Evolutionary conservation across 495 filamentous ascomycete species (phyloP), one percentile per base, ranked within the genome.

Genomic region (Penicillium cataractarum): DNA sequence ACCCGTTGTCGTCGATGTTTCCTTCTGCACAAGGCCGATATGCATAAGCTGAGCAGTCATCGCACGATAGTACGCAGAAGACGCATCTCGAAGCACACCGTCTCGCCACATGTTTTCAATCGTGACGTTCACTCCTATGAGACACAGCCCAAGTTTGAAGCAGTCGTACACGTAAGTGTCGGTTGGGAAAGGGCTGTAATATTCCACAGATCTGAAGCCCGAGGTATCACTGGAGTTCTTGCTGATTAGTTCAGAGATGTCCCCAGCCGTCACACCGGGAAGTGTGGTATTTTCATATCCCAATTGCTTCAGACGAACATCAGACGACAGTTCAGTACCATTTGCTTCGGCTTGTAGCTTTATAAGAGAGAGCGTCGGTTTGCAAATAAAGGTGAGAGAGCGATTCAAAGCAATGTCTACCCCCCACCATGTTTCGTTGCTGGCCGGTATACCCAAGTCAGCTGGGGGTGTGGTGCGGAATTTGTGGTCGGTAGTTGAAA

Each of bases 41-140:
- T 61, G 61, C 19, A 67, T 27, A 4, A 67, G 39, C 42, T 61
- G 61, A 19, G 65, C 57, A 21, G 52, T 49, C 10, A 58, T 51
- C n/a, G 65, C 58, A 4, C 58, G 53, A 44, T 64, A 64, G 15
- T 54, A 67, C 7, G 46, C 21, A 1, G 40, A 37, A 17, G 48
- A 58, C 1, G 55, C 22, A n/a, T 42, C 22, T 27, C 44, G 19
- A 8, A 67, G 54, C 0, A 44, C 26, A n/a, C 35, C 54, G 8
- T 51, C 46, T 3, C 56, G 26, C 37, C 54, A 62, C 2, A 67
- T 21, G 0, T 39, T 29, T 7, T 46, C 37, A 22, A 37, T 19
- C 2, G 19, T 49, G 8, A n/a, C 42, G 2, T 24, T 48, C 21
- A 35, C 26, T 15, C 27, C 35, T 0, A 24, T 39, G 1, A 65